Percentiles rank a stretch among this genome's conserved stretches.
These are phyloP conservation scores for Aspergillus ustus DNA, from an alignment of 2,329 filamentous ascomycete genomes.

Conservation along the genomic window DNA sequence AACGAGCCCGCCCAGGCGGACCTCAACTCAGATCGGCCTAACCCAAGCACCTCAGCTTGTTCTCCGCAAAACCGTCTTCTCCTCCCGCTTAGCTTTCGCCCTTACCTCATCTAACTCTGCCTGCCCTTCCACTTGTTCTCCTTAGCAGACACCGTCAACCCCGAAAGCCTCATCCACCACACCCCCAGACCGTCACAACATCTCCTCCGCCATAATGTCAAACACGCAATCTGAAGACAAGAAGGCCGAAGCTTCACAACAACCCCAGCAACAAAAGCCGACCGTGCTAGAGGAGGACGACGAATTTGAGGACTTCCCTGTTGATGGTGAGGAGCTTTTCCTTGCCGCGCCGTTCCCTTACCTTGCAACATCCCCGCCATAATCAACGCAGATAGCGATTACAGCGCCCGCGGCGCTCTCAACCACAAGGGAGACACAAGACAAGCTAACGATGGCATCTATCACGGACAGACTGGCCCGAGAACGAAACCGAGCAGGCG, in stretches of 20 bases:
- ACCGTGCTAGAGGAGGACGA: constrained; percentile 91
- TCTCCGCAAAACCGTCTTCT: constrained; percentile 7
- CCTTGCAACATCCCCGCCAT: neutral
- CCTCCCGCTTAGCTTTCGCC: neutral
- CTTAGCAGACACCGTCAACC: too few species aligned
- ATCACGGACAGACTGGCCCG: constrained; percentile 74
- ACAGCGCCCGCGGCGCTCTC: neutral
- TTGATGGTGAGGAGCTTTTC: constrained; percentile 70
- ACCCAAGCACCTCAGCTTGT: constrained; percentile 10
- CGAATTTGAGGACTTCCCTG: constrained; percentile 98
- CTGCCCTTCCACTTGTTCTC: neutral
- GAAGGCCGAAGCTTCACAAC: constrained; percentile 46
- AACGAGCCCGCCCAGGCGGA: neutral
- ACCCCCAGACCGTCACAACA: constrained; percentile 8
- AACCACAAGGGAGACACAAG: neutral
- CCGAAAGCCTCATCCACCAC: neutral
- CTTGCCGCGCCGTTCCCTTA: neutral
- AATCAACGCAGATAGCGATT: neutral
- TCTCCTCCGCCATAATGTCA: constrained; percentile 50
- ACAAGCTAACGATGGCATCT: neutral
- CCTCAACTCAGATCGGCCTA: neutral
- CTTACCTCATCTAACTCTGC: neutral
- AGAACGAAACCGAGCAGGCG: constrained; percentile 81
- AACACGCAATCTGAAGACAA: constrained; percentile 39
- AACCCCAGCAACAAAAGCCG: constrained; percentile 65